Percentiles rank a stretch among this genome's conserved stretches.
These are phyloP conservation scores for Macrolepiota albuminosa DNA, from an alignment of 768 basidiomycete species.

Conservation along the genomic window DNA sequence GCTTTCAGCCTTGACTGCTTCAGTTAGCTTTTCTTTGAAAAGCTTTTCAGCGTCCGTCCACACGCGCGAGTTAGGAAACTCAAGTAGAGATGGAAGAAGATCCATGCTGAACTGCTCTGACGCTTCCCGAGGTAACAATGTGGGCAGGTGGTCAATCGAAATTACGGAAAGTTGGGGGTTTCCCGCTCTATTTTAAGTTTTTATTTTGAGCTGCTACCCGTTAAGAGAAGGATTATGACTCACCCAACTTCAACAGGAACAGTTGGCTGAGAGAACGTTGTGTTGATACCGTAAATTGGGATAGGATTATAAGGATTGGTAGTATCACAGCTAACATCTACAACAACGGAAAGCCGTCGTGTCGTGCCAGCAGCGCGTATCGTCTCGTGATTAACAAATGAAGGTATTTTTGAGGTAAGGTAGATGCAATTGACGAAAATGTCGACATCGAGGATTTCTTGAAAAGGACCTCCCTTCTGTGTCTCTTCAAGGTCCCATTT, in stretches of 20 bases:
- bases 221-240: conserved; percentile 24
- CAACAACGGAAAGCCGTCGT: conserved; percentile 75
- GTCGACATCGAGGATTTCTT: conserved; percentile 93
- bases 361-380: conserved; percentile 66
- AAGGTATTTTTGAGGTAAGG: conserved; percentile 77
- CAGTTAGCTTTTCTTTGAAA: conserved; percentile 55
- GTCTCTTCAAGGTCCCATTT: conserved; percentile 99
- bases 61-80: conserved; percentile 73
- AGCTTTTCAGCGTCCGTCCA: conserved; percentile 88
- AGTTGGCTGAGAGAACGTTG: conserved; percentile 89
- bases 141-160: conserved; percentile 96
- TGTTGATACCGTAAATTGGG: conserved; percentile 91
- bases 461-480: conserved; percentile 93
- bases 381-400: conserved; percentile 72
- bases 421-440: conserved; percentile 99
- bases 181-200: conserved; percentile 35
- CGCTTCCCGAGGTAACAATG: conserved; percentile 90
- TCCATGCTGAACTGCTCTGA: conserved; percentile 94
- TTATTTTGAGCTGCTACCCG: background rate
- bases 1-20: conserved; percentile 37
- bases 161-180: conserved; percentile 77
- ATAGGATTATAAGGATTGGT: conserved; percentile 98
- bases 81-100: conserved; percentile 80
- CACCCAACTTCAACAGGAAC: conserved; percentile 81
- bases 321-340: conserved; percentile 98